Conservation (phyloP, 2,329 filamentous ascomycete genomes). For the Trichoderma lentiforme region DNA sequence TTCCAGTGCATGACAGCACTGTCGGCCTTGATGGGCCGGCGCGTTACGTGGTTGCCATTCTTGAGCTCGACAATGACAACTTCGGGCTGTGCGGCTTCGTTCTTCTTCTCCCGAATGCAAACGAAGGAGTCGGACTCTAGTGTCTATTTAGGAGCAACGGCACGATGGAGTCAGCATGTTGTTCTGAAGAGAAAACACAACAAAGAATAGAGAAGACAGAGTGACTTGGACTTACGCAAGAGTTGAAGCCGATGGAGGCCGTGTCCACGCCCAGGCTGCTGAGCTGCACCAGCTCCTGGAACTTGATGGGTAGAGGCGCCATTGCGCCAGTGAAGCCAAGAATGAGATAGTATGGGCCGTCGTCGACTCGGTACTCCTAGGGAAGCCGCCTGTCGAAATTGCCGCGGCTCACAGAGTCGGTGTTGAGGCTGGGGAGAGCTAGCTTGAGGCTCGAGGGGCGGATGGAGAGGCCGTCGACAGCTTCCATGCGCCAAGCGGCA, state of each 20-base stretch:
- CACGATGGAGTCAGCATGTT: not conserved
- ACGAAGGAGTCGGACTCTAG: conserved; percentile 97
- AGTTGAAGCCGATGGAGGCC: conserved; percentile 69
- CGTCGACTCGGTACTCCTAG: conserved; percentile 20
- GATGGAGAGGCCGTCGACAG: conserved; percentile 29
- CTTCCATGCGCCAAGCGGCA: conserved; percentile 40
- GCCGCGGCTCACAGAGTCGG: conserved; percentile 25
- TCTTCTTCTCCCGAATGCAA: conserved; percentile 92
- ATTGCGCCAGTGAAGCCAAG: conserved; percentile 39
- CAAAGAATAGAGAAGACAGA: not conserved
- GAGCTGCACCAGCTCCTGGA: conserved; percentile 81
- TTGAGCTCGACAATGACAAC: conserved; percentile 98
- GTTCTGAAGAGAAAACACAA: not conserved
- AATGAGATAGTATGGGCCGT: conserved; percentile 20
- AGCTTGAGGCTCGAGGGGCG: conserved; percentile 24
- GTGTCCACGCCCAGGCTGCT: conserved; percentile 46
- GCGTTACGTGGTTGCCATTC: conserved; percentile 92
- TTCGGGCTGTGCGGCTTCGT: conserved; percentile 78
- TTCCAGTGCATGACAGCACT: conserved; percentile 99
- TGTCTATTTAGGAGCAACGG: conserved; percentile 58
- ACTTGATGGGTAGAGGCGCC: conserved; percentile 84
- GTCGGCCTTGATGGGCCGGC: conserved; percentile 95
- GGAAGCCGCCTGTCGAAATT: conserved; percentile 24
- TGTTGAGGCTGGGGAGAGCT: conserved; percentile 15
- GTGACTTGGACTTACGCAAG: conserved; percentile 58